These are phyloP conservation scores for Mucor racemosus DNA, from an alignment of 371 early-diverging fungal genomes.

Conservation along the genomic window DNA sequence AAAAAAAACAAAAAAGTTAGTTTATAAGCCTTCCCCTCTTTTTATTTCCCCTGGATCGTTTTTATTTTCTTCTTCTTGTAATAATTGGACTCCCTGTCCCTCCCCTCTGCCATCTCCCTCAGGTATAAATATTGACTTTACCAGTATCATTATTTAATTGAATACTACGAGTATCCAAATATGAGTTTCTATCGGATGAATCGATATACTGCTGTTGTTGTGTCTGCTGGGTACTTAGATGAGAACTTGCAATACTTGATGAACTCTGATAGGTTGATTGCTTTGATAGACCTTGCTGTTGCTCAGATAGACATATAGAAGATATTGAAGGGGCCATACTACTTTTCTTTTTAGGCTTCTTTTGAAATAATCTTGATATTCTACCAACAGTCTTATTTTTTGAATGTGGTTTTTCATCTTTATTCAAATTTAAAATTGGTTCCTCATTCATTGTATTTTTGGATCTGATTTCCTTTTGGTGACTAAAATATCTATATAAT, in stretches of 20 bases:
- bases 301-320: constrained; percentile 33
- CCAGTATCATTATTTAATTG: background rate
- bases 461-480: background rate
- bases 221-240: constrained; percentile 4
- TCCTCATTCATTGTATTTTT: constrained; percentile 1
- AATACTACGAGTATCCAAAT: background rate
- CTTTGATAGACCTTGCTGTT: constrained; percentile 19
- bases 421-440: background rate
- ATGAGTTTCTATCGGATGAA: constrained; percentile 9
- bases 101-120: background rate
- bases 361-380: constrained; percentile 49
- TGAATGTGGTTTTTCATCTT: constrained; percentile 1
- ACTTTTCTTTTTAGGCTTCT: constrained; percentile 39
- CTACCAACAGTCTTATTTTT: constrained; percentile 45
- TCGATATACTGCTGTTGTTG: background rate
- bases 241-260: constrained; percentile 17
- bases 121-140: background rate
- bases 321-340: constrained; percentile 29
- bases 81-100: background rate
- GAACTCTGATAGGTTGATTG: constrained; percentile 17
- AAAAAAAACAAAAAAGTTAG: background rate
- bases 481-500: background rate
- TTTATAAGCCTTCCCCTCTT: background rate
- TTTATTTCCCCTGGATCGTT: background rate
- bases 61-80: background rate